These are phyloP conservation scores for Bretschneidera sinensis DNA, from an alignment of 345 rosid genomes.

Conservation along the genomic window DNA sequence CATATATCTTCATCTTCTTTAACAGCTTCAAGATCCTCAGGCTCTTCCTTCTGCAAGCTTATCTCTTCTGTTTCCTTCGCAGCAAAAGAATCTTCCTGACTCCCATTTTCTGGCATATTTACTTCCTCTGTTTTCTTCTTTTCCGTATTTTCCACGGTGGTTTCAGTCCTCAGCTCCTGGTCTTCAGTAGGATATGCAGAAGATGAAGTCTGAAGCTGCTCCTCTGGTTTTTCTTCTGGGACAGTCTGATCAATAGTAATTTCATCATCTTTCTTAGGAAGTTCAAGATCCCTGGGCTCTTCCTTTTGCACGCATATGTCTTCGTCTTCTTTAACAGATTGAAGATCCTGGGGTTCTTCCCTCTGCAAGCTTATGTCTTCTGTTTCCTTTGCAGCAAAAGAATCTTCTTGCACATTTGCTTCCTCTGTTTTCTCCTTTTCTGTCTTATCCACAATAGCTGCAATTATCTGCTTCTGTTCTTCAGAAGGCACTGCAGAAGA, in stretches of 20 bases:
- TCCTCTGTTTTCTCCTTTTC: constrained; percentile 13
- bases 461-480: constrained; percentile 13
- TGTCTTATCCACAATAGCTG: background rate
- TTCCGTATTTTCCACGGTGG: too few relatives aligned
- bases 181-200: constrained; percentile 14
- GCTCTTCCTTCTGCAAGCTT: constrained; percentile 17
- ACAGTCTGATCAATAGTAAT: background rate
- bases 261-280: too few relatives aligned
- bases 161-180: constrained; percentile 15
- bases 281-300: too few relatives aligned
- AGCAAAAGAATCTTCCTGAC: background rate
- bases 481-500: constrained; percentile 15
- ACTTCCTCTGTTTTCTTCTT: constrained; percentile 9
- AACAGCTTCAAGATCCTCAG: constrained; percentile 14
- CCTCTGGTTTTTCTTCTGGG: background rate
- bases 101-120: background rate
- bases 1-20: background rate
- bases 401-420: constrained; percentile 10
- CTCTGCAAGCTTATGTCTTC: constrained; percentile 8
- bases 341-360: background rate
- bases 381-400: constrained; percentile 7
- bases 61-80: constrained; percentile 2
- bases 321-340: constrained; percentile 2
- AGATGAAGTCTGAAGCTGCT: constrained; percentile 1
- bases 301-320: too few relatives aligned